Conservation (phyloP, 805 yeast species). For the Metschnikowia dekortorum region DNA sequence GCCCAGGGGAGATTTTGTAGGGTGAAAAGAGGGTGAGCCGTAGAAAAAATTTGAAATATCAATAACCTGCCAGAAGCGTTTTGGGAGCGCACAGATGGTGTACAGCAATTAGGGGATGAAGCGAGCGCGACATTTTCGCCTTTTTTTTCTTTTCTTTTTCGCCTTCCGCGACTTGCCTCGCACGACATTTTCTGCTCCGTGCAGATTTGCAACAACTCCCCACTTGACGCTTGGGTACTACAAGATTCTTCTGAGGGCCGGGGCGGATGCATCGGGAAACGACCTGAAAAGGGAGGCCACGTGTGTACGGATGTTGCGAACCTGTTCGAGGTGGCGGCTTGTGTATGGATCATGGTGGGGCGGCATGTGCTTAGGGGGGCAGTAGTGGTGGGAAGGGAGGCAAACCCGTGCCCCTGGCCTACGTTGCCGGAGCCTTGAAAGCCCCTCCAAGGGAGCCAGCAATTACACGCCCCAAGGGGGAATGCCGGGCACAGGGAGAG, state of each 20-base stretch:
- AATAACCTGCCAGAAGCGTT: slow-evolving; percentile 9
- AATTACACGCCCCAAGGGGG: too few species aligned
- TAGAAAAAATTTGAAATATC: slow-evolving; percentile 8
- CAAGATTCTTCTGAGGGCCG: background rate
- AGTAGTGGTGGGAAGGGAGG: background rate
- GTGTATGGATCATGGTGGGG: too few species aligned
- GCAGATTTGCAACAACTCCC: slow-evolving; percentile 4
- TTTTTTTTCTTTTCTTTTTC: slow-evolving; percentile 9
- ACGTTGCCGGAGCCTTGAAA: background rate
- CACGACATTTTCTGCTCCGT: slow-evolving; percentile 3
- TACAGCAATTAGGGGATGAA: slow-evolving; percentile 20
- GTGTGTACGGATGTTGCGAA: too few species aligned
- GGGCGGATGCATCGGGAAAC: background rate
- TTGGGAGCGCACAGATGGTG: slow-evolving; percentile 17
- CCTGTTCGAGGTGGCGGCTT: too few species aligned
- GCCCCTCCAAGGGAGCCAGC: background rate
- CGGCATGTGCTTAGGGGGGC: background rate
- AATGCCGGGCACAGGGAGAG: background rate
- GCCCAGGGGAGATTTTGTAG: slow-evolving; percentile 6
- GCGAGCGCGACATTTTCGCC: slow-evolving; percentile 17
- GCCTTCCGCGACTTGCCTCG: slow-evolving; percentile 4
- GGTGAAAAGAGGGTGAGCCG: slow-evolving; percentile 11
- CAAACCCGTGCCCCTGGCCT: background rate
- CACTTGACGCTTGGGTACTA: background rate
- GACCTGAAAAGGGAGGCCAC: background rate